These are phyloP conservation scores for Mariannaea elegans DNA, from an alignment of 2,329 filamentous ascomycete species.

Conservation along the genomic window DNA sequence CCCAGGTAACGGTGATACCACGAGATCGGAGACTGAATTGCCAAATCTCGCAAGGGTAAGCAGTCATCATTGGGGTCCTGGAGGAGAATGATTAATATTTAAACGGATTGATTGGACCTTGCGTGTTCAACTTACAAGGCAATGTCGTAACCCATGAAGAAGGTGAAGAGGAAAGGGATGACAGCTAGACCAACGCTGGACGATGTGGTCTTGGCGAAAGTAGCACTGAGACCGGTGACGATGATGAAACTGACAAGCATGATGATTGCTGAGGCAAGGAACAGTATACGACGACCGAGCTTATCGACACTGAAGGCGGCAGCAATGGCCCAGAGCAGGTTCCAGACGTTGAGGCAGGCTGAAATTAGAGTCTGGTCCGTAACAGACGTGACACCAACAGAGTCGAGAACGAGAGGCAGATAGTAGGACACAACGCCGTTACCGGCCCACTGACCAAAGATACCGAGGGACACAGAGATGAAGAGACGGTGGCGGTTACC, in stretches of 20 bases:
- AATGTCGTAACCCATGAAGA: conserved; percentile 55
- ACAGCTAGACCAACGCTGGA: conserved; percentile 52
- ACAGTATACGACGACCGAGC: conserved; percentile 52
- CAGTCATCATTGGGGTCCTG: conserved; percentile 53
- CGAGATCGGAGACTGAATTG: conserved; percentile 45
- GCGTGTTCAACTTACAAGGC: conserved; percentile 43
- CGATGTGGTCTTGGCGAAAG: conserved; percentile 36
- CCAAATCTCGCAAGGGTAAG: conserved; percentile 52
- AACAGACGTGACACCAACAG: conserved; percentile 48
- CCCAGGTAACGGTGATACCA: conserved; percentile 53
- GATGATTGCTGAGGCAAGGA: conserved; percentile 46
- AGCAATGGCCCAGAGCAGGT: conserved; percentile 45
- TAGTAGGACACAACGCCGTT: conserved; percentile 49
- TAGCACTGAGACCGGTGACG: conserved; percentile 50
- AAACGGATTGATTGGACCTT: too few relatives aligned
- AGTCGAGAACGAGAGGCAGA: conserved; percentile 48
- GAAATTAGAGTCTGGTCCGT: conserved; percentile 52
- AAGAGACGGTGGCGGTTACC: conserved; percentile 32
- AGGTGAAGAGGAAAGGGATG: conserved; percentile 59
- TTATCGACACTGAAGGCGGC: conserved; percentile 51
- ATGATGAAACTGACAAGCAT: conserved; percentile 49
- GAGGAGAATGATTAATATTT: neutral
- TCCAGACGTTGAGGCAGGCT: conserved; percentile 51
- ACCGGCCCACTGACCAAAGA: conserved; percentile 46
- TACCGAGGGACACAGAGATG: conserved; percentile 36